phyloP scores from a whole-genome alignment of 2,329 filamentous ascomycete species.

The Aureobasidium sp. region DNA sequence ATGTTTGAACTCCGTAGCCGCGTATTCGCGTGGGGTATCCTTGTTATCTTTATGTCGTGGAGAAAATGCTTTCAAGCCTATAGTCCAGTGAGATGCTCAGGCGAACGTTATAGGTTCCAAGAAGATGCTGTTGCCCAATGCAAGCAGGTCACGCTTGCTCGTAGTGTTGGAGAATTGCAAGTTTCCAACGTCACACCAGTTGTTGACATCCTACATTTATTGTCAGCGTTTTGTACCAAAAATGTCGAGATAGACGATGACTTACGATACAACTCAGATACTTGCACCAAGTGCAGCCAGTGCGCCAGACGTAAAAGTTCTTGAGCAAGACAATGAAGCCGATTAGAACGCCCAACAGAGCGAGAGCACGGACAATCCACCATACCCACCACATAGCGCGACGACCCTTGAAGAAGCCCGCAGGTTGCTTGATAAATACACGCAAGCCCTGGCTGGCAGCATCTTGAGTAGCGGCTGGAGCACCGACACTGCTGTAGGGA shows the following conservation, averaged over 20 bases:
- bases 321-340: constrained; percentile 79
- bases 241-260: constrained; percentile 22
- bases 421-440: constrained; percentile 40
- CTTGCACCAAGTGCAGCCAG: constrained; percentile 85
- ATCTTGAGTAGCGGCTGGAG: constrained; percentile 5
- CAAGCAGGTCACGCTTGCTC: constrained; percentile 12
- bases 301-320: constrained; percentile 78
- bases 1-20: background rate
- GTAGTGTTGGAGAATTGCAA: constrained; percentile 26
- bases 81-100: background rate
- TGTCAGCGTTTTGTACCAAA: background rate
- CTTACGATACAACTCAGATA: constrained; percentile 87
- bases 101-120: background rate
- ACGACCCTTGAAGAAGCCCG: constrained; percentile 81
- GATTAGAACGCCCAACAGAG: constrained; percentile 70
- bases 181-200: constrained; percentile 54
- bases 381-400: constrained; percentile 96
- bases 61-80: background rate
- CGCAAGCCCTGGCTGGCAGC: constrained; percentile 23
- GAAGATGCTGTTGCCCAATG: constrained; percentile 8
- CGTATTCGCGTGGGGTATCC: background rate
- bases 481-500: constrained; percentile 55
- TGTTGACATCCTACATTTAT: constrained; percentile 47
- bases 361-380: constrained; percentile 79
- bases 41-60: background rate